Conservation (phyloP, 345 rosid genomes). For the Lepidium aucheri region DNA sequence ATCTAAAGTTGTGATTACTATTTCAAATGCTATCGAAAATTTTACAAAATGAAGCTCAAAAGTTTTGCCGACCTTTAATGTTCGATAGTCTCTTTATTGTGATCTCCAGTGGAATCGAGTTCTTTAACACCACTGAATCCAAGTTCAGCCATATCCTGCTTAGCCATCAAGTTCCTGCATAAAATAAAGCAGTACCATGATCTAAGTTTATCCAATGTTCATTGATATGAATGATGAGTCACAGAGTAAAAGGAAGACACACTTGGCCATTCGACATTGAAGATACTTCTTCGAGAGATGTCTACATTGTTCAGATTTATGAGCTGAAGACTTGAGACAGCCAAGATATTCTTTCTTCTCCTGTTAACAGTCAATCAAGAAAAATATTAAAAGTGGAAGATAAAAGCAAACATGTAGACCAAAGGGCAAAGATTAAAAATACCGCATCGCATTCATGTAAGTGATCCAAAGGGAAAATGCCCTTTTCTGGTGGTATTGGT, state of each 20-base stretch:
- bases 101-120: conserved; percentile 22
- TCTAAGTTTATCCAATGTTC: not conserved
- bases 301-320: conserved; percentile 73
- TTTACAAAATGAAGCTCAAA: not conserved
- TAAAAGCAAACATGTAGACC: not conserved
- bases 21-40: not conserved
- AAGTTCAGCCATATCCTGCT: conserved; percentile 77
- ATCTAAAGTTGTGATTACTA: not conserved
- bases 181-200: not conserved
- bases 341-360: conserved; percentile 85
- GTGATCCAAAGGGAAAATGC: conserved; percentile 90
- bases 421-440: not conserved
- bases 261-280: conserved; percentile 92
- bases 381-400: not conserved
- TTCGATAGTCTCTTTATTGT: conserved; percentile 6
- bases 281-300: conserved; percentile 69
- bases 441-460: conserved; percentile 82
- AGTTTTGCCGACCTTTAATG: conserved; percentile 8
- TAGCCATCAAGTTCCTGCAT: conserved; percentile 90
- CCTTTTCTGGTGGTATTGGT: conserved; percentile 93
- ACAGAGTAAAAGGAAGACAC: conserved; percentile 25
- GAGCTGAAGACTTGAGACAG: conserved; percentile 73
- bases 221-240: not conserved
- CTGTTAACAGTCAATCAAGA: conserved; percentile 29
- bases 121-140: conserved; percentile 50